phyloP scores from a whole-genome alignment of 2,329 filamentous ascomycete genomes.

The Cordyceps javanica region DNA sequence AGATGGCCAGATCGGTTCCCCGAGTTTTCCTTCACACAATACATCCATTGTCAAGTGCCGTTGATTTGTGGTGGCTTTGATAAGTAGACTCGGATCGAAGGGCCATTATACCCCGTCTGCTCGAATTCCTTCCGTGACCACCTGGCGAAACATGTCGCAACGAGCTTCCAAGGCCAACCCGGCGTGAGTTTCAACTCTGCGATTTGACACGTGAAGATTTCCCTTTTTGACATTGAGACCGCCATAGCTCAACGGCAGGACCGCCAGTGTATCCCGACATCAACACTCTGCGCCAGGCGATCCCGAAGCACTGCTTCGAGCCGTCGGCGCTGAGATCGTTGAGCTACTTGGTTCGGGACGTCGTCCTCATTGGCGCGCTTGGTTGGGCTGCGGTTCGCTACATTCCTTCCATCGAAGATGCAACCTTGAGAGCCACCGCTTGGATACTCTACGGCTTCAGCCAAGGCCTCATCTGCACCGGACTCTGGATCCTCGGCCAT shows the following conservation, averaged over 20 bases:
- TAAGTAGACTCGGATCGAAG: neutral
- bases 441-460: slow-evolving; percentile 57
- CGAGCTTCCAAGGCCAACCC: neutral
- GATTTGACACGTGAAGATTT: neutral
- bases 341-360: slow-evolving; percentile 51
- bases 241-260: neutral
- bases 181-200: neutral
- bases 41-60: neutral
- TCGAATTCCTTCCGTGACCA: neutral
- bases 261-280: slow-evolving; percentile 37
- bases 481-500: slow-evolving; percentile 65
- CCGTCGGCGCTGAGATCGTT: slow-evolving; percentile 45
- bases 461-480: slow-evolving; percentile 61
- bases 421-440: slow-evolving; percentile 36
- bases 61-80: neutral
- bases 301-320: slow-evolving; percentile 57
- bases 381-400: slow-evolving; percentile 22
- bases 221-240: neutral
- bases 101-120: neutral
- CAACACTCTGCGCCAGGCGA: slow-evolving; percentile 44
- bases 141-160: neutral
- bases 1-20: neutral
- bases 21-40: neutral
- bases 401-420: slow-evolving; percentile 44
- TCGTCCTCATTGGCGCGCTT: slow-evolving; percentile 37